Conservation (phyloP, 208 protist species). For the Trypanosoma avium region DNA sequence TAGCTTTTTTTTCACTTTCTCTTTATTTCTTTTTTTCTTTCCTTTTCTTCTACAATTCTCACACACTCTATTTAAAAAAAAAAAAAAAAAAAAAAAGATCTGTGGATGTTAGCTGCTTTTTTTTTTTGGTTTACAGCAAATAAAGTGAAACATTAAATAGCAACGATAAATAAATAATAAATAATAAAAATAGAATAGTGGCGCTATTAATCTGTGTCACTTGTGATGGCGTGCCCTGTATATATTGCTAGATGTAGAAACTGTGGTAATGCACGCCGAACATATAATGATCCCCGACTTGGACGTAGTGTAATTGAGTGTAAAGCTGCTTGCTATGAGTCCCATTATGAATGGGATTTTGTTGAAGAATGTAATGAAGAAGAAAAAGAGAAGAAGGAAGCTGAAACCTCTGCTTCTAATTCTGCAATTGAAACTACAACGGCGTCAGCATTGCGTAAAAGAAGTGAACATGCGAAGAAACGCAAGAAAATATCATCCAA, state of each 20-base stretch:
- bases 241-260: constrained; percentile 46
- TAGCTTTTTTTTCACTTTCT: too few relatives aligned
- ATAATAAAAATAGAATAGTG: not conserved
- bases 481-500: not conserved
- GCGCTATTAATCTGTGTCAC: not conserved
- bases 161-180: not conserved
- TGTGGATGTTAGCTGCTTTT: too few relatives aligned
- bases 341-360: constrained; percentile 48
- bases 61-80: too few relatives aligned
- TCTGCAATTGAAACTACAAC: not conserved
- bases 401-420: not conserved
- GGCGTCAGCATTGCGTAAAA: too few relatives aligned
- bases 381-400: not conserved
- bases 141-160: too few relatives aligned
- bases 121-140: too few relatives aligned
- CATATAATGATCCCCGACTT: constrained; percentile 49
- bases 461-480: too few relatives aligned
- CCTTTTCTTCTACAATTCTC: not conserved
- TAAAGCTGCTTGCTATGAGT: constrained; percentile 35
- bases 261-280: constrained; percentile 44
- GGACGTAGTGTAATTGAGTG: constrained; percentile 49
- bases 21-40: constrained; percentile 9
- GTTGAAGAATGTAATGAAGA: constrained; percentile 23
- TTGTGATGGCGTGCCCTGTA: not conserved
- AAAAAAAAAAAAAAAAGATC: too few relatives aligned